These are phyloP conservation scores for Podaxis pistillaris DNA, from an alignment of 768 basidiomycete species.

Conservation along the genomic window DNA sequence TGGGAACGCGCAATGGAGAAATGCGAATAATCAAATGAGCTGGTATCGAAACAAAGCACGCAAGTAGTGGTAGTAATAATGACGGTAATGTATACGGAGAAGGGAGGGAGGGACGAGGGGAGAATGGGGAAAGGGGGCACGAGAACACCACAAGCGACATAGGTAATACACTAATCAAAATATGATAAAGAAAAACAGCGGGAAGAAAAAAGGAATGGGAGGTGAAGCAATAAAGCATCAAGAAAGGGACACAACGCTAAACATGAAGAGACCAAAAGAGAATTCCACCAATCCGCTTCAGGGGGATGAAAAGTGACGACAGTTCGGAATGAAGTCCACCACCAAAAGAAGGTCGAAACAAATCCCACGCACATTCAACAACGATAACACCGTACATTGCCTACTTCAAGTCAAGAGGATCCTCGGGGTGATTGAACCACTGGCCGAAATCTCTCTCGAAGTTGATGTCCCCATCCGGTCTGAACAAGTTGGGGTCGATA, in stretches of 20 bases:
- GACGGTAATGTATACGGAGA: conserved; percentile 1
- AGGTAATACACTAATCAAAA: conserved; percentile 16
- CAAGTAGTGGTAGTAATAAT: conserved; percentile 2
- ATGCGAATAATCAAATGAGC: conserved; percentile 9
- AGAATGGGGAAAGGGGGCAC: not conserved
- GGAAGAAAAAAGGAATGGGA: conserved; percentile 9
- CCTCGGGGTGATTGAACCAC: conserved; percentile 64
- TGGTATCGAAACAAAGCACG: conserved; percentile 12
- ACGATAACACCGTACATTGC: conserved; percentile 12
- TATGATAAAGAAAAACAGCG: conserved; percentile 15
- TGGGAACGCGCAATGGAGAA: not conserved
- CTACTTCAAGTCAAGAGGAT: conserved; percentile 37
- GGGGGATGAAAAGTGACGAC: conserved; percentile 10
- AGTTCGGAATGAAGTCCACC: conserved; percentile 1
- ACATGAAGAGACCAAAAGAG: conserved; percentile 4
- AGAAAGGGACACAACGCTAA: conserved; percentile 10
- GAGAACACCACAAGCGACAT: conserved; percentile 6
- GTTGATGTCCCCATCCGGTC: conserved; percentile 44
- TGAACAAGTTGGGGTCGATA: conserved; percentile 38
- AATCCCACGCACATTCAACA: not conserved
- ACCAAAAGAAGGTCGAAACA: conserved; percentile 3
- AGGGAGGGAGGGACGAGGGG: not conserved
- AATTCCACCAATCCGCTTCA: conserved; percentile 14
- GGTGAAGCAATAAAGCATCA: conserved; percentile 7
- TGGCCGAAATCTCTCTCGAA: conserved; percentile 76